Evolutionary conservation across 306 rosid species (phyloP).

Genomic region (Prunus armeniaca): DNA sequence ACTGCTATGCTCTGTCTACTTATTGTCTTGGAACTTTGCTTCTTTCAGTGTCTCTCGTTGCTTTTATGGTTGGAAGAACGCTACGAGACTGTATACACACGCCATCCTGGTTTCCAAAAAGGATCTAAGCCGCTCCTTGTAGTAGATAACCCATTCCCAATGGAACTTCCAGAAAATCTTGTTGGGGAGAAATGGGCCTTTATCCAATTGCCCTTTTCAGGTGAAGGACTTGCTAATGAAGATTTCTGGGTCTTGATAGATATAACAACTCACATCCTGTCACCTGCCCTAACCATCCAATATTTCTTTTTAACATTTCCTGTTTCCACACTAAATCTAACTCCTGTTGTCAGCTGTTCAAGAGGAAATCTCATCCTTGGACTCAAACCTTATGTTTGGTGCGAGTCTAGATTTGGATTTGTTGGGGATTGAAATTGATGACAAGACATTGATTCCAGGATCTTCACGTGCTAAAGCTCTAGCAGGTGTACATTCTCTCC

Average conservation of each 20-base stretch:
- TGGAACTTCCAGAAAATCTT: conserved; percentile 85
- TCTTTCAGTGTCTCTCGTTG: conserved; percentile 74
- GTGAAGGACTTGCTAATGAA: conserved; percentile 27
- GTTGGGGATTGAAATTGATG: conserved; percentile 82
- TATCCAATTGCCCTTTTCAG: conserved; percentile 89
- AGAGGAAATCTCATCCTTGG: conserved; percentile 63
- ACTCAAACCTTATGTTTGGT: conserved; percentile 51
- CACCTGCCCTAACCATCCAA: too few species aligned
- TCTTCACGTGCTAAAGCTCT: conserved; percentile 77
- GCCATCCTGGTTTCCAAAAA: conserved; percentile 89
- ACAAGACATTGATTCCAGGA: conserved; percentile 79
- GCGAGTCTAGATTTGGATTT: conserved; percentile 88
- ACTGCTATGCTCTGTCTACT: background rate
- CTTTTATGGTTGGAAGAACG: conserved; percentile 89
- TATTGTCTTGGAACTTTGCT: background rate
- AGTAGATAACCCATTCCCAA: conserved; percentile 88
- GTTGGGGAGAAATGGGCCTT: conserved; percentile 94
- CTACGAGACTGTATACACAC: conserved; percentile 65
- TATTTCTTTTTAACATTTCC: background rate
- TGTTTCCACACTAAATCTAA: background rate
- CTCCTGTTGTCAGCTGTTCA: conserved; percentile 52
- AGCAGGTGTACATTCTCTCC: conserved; percentile 46
- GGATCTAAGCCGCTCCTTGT: conserved; percentile 80
- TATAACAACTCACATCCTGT: background rate
- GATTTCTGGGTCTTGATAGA: background rate